Evolutionary conservation across 2,329 filamentous ascomycete species (phyloP).

Genomic region (Chrysoporthe austroafricana): DNA sequence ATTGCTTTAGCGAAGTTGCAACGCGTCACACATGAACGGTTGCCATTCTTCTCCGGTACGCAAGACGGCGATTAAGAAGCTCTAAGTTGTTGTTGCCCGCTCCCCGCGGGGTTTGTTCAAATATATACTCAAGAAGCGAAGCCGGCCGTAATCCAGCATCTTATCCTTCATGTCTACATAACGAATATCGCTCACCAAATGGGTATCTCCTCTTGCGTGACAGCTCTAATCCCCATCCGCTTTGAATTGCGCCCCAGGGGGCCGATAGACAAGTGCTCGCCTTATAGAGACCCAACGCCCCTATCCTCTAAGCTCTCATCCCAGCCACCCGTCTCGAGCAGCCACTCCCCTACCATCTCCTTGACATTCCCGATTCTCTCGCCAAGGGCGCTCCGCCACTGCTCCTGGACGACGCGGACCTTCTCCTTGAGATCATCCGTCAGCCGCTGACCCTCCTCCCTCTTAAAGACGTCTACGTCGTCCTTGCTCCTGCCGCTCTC

Average conservation of each 20-base stretch:
- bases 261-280: neutral
- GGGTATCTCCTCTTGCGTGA: constrained; percentile 3
- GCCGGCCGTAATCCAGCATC: neutral
- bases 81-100: neutral
- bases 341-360: constrained; percentile 71
- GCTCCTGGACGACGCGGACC: constrained; percentile 85
- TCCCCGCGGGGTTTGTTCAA: neutral
- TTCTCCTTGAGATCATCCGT: constrained; percentile 93
- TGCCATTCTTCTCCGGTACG: neutral
- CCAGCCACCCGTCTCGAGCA: constrained; percentile 83
- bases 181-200: constrained; percentile 2
- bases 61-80: neutral
- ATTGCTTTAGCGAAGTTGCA: too few relatives aligned
- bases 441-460: constrained; percentile 70
- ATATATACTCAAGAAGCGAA: constrained; percentile 19
- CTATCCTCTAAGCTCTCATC: constrained; percentile 73
- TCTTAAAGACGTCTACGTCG: constrained; percentile 60
- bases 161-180: neutral
- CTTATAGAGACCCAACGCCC: constrained; percentile 46
- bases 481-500: constrained; percentile 52
- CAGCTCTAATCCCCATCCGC: neutral
- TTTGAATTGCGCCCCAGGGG: neutral
- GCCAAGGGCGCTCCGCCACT: constrained; percentile 88
- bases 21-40: neutral
- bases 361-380: constrained; percentile 74